Evolutionary conservation across 2,329 filamentous ascomycete genomes (phyloP), one percentile per base, ranked within the genome.

Genomic region (Aspergillus costaricaensis): DNA sequence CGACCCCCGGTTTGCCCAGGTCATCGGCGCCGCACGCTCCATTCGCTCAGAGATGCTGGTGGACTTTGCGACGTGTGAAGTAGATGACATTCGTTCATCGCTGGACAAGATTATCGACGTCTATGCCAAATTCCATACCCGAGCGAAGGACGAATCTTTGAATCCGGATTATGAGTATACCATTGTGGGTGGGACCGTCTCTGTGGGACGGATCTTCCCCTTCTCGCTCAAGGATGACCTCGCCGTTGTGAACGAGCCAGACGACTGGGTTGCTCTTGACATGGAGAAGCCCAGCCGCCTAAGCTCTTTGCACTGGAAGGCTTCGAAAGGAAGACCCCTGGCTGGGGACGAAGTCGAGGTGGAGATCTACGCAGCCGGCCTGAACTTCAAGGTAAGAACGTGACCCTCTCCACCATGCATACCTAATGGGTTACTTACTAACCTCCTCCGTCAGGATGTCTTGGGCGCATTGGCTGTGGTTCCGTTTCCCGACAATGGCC

Each of bases 1-100:
- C 2, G 70, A 77, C 17, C 74, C 75, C 2, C 44, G 67, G 3
- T 74, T 64, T 55, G 66, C 59, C 0, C 69, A 70, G 30, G 63
- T 70, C 5, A 39, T 71, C 5, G 75, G 76, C 7, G 27, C 71
- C 1, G 65, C 71, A 2, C 64, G 76, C 3, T 68, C 68, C 0
- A 62, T 74, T 7, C 70, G 74, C 0, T 56, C 62, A 0, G 76
- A 78, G 58, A 39, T 70, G 38, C 17, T 44, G 0, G 43, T 71
- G 0, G 65, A 69, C 25, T 66, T 76, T 49, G 72, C 68, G 2
- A 74, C 70, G 0, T 64, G 60, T 15, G 66, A 69, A 25, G 52
- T 68, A 5, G 67, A 67, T 17, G 3, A 64, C 17, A 8, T 57
- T 10, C 5, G n/a, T 12, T 30, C 14, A 3, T 63, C 62, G 2